Base-by-base conservation (phyloP, 2,329 filamentous ascomycete species). In the Aspergillus awamori region DNA sequence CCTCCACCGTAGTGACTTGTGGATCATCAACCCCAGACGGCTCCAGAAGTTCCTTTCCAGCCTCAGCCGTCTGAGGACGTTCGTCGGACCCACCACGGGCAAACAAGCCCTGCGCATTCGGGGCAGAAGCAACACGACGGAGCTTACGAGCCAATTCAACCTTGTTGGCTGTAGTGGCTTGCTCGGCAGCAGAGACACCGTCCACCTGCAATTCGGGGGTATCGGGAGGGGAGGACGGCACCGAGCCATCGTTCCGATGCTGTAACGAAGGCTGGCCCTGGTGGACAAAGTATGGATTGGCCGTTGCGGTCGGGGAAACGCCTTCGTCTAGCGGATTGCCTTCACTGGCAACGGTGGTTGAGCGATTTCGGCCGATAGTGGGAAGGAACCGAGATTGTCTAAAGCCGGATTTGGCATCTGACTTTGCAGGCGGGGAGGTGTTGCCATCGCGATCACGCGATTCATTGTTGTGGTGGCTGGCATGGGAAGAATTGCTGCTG, bases 211-310 rank as follows among this genome's bases (percentile, higher is more conserved):
- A 82, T 63, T 87, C 87, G 20, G 94, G 93, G 1, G 93, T 96
- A 75, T 97, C 93, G 48, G 94, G 92, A 30, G 95, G 94, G 63
- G 93, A 96, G 11, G 93, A 92, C 13, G 95, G 93, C 38, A 96
- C 91, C 66, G 93, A 97, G 72, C 89, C 91, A 69, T 95, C 92
- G 77, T 98, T 96, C 81, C 96, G 93, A 80, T 99, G 95, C 74
- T 94, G 89, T 70, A 98, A 83, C 66, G 92, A 91, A 4, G 95
- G 95, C 70, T 93, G 93, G 60, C 95, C 95, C 79, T 99, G 95
- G 76, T 98, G 95, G 67, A 89, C 91, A 77, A 98, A 99, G 80
- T 99, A 99, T 17, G 95, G 95, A 76, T 99, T 99, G 66, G 93
- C 94, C 73, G 94, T 88, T 55, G 93, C 94, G 4, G 93, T 98